phyloP scores from a whole-genome alignment of 225 moss, liverwort and hornwort species.

The Pleurozium schreberi region DNA sequence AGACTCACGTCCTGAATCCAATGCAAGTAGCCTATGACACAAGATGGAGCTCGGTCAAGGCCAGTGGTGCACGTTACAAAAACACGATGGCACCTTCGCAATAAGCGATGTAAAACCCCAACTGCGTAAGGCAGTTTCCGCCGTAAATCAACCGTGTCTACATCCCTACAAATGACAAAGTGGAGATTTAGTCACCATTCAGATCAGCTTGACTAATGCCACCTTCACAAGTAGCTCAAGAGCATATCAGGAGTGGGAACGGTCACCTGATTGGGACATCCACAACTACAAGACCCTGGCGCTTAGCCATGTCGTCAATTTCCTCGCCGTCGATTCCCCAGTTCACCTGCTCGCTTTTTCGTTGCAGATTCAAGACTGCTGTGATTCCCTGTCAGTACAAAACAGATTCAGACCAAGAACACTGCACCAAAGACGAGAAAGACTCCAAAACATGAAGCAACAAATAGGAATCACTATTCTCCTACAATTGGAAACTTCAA shows the following conservation, averaged over 20 bases:
- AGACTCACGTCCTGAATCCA: constrained; percentile 96
- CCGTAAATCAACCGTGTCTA: constrained; percentile 83
- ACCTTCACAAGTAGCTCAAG: neutral
- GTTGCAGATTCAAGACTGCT: constrained; percentile 79
- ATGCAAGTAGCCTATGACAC: constrained; percentile 82
- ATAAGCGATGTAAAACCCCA: constrained; percentile 67
- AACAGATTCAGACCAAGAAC: neutral
- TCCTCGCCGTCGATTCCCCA: constrained; percentile 74
- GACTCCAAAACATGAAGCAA: neutral
- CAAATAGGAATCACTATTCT: neutral
- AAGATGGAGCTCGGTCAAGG: constrained; percentile 80
- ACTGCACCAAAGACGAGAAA: neutral
- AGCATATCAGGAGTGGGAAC: neutral
- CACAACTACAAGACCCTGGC: constrained; percentile 50
- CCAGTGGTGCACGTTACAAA: constrained; percentile 89
- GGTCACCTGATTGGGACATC: constrained; percentile 70
- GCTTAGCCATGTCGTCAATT: constrained; percentile 46
- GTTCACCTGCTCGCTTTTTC: constrained; percentile 68
- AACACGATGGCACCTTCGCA: constrained; percentile 67
- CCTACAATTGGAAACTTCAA: neutral
- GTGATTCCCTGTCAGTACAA: constrained; percentile 54
- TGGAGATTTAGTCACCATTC: neutral
- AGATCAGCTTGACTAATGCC: neutral
- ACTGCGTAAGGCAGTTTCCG: constrained; percentile 82
- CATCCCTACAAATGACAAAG: constrained; percentile 49